Evolutionary conservation across 2,329 filamentous ascomycete genomes (phyloP).

Genomic region (Cryphonectria naterciae): DNA sequence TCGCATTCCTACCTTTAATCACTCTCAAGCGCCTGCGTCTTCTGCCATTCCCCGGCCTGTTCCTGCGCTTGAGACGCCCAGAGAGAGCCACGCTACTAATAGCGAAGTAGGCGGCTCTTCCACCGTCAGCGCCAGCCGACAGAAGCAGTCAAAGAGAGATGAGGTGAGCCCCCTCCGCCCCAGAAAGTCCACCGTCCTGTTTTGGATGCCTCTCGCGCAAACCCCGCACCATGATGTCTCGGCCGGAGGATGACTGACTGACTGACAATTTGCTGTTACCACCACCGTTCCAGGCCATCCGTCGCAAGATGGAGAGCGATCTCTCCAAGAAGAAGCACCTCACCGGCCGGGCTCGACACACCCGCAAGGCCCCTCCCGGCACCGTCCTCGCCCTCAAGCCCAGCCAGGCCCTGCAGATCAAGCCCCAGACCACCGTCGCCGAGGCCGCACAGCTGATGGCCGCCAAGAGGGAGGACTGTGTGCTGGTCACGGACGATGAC

Average conservation of each 20-base stretch:
- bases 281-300: constrained; percentile 73
- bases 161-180: constrained; percentile 69
- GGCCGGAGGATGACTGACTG: neutral
- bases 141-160: constrained; percentile 97
- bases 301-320: constrained; percentile 94
- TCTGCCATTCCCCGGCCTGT: constrained; percentile 72
- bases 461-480: constrained; percentile 96
- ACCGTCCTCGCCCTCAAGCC: constrained; percentile 95
- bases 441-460: constrained; percentile 99
- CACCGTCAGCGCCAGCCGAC: constrained; percentile 87
- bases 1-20: constrained; percentile 59
- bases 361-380: constrained; percentile 91
- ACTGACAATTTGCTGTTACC: constrained; percentile 4
- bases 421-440: constrained; percentile 88
- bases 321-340: constrained; percentile 95
- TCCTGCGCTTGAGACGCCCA: constrained; percentile 61
- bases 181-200: neutral
- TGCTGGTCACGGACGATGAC: constrained; percentile 96
- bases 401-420: constrained; percentile 95
- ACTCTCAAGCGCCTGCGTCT: constrained; percentile 61
- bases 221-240: neutral
- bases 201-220: neutral
- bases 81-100: constrained; percentile 48
- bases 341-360: constrained; percentile 76
- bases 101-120: constrained; percentile 63